phyloP scores from a whole-genome alignment of 2,329 filamentous ascomycete genomes.

The Aspergillus phoenicis region DNA sequence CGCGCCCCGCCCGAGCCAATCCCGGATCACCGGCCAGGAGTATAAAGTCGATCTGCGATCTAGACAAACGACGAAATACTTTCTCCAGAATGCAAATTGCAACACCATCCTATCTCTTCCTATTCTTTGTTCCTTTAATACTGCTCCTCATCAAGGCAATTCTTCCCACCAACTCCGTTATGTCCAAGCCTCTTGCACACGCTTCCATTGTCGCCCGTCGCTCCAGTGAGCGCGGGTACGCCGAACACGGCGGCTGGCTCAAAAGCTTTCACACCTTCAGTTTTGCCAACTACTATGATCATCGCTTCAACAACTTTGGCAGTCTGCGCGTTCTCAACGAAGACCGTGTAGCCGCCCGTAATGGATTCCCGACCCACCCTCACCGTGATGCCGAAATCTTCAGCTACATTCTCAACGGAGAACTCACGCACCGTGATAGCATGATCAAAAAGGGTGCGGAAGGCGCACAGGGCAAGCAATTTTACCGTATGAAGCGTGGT shows the following conservation, averaged over 20 bases:
- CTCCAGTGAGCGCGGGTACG: slow-evolving; percentile 72
- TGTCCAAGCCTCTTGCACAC: slow-evolving; percentile 66
- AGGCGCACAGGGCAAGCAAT: slow-evolving; percentile 61
- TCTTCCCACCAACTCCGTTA: slow-evolving; percentile 31
- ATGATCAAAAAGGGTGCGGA: slow-evolving; percentile 74
- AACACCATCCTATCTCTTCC: neutral
- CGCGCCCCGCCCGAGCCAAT: slow-evolving; percentile 3
- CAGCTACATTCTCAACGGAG: slow-evolving; percentile 80
- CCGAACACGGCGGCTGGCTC: slow-evolving; percentile 84
- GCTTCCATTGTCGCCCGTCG: slow-evolving; percentile 75
- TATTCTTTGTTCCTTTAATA: neutral
- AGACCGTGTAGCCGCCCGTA: slow-evolving; percentile 73
- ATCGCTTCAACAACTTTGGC: slow-evolving; percentile 69
- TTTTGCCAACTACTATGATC: slow-evolving; percentile 73
- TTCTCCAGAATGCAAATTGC: slow-evolving; percentile 1
- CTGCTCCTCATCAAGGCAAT: neutral
- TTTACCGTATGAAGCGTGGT: slow-evolving; percentile 72
- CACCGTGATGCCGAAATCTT: slow-evolving; percentile 91
- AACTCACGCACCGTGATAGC: slow-evolving; percentile 83
- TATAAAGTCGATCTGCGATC: slow-evolving; percentile 11
- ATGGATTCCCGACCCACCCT: slow-evolving; percentile 81
- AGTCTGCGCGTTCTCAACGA: slow-evolving; percentile 84
- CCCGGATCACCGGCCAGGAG: neutral
- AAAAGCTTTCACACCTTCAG: slow-evolving; percentile 85
- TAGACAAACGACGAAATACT: neutral